Percentiles rank a stretch among this genome's conserved stretches.
These are phyloP conservation scores for Cucurbita argyrosperma DNA, from an alignment of 306 rosid species.

Conservation along the genomic window DNA sequence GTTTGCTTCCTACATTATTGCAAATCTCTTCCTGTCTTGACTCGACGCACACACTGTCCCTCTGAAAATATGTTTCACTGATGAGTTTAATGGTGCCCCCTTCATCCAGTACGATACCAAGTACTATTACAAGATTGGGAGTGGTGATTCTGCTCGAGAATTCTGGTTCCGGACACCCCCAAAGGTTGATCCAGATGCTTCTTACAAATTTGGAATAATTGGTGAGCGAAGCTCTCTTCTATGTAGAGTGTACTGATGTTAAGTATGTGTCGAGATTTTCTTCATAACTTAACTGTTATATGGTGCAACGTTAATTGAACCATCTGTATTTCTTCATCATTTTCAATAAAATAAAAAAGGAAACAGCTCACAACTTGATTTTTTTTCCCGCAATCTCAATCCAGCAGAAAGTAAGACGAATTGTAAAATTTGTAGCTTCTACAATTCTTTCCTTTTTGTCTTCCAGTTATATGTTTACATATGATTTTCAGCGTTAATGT, in stretches of 20 bases:
- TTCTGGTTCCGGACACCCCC: slow-evolving; percentile 88
- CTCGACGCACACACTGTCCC: neutral
- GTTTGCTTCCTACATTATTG: neutral
- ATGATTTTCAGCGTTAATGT: neutral
- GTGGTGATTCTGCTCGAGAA: slow-evolving; percentile 68
- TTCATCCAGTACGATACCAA: slow-evolving; percentile 55
- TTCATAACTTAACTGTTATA: no score
- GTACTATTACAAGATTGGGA: slow-evolving; percentile 82
- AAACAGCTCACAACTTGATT: no score
- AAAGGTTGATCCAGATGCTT: slow-evolving; percentile 41
- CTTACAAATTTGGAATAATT: slow-evolving; percentile 86
- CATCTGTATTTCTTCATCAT: no score
- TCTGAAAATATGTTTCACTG: neutral
- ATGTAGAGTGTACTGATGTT: no score
- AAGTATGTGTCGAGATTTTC: no score
- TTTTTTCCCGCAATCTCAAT: no score
- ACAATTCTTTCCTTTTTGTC: no score
- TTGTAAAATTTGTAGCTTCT: no score
- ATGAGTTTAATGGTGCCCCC: slow-evolving; percentile 9
- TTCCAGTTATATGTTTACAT: no score
- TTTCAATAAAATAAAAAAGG: no score
- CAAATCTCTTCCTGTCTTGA: neutral
- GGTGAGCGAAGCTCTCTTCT: slow-evolving; percentile 21
- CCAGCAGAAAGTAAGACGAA: no score
- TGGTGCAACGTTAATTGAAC: no score